A percentile compares a stretch with the other conserved stretches of the same genome.
Evolutionary conservation across 108 stramenopile genomes (phyloP).

Genomic region (Cylindrotheca fusiformis): DNA sequence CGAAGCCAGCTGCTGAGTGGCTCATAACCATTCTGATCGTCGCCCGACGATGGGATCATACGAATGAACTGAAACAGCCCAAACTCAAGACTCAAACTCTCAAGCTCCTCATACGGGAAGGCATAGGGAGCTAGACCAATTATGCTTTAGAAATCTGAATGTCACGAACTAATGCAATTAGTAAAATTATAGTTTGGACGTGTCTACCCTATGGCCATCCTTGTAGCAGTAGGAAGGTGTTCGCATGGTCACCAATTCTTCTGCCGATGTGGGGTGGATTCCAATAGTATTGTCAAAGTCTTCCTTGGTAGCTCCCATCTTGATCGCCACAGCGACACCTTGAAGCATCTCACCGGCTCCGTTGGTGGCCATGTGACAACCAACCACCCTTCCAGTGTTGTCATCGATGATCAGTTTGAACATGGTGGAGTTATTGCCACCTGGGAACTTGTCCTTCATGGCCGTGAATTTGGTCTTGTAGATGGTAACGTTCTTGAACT

Average conservation of each 20-base stretch:
- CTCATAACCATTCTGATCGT: no score
- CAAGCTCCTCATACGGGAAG: no score
- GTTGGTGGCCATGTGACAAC: slow-evolving; percentile 83
- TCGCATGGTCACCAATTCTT: slow-evolving; percentile 91
- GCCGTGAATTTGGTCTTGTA: slow-evolving; percentile 70
- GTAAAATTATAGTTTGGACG: no score
- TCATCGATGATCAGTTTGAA: slow-evolving; percentile 70
- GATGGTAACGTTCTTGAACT: slow-evolving; percentile 71
- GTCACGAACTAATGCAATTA: no score
- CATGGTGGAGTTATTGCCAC: slow-evolving; percentile 63
- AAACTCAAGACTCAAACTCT: no score
- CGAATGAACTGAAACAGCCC: no score
- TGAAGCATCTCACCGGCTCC: slow-evolving; percentile 96
- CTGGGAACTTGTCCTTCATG: slow-evolving; percentile 76
- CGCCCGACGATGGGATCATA: no score
- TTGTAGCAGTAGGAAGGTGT: slow-evolving; percentile 57
- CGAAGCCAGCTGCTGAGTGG: no score
- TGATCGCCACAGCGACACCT: slow-evolving; percentile 94
- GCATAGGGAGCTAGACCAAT: no score
- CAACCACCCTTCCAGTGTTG: slow-evolving; percentile 57
- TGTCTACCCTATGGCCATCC: slow-evolving; percentile 53
- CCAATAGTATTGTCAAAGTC: slow-evolving; percentile 94
- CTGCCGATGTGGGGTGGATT: slow-evolving; percentile 95
- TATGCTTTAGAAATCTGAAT: no score
- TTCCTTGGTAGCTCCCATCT: slow-evolving; percentile 94